Percentiles rank a stretch among this genome's conserved stretches.
Evolutionary conservation across 2,329 filamentous ascomycete genomes (phyloP).

Genomic region (Aspergillus novofumigatus): DNA sequence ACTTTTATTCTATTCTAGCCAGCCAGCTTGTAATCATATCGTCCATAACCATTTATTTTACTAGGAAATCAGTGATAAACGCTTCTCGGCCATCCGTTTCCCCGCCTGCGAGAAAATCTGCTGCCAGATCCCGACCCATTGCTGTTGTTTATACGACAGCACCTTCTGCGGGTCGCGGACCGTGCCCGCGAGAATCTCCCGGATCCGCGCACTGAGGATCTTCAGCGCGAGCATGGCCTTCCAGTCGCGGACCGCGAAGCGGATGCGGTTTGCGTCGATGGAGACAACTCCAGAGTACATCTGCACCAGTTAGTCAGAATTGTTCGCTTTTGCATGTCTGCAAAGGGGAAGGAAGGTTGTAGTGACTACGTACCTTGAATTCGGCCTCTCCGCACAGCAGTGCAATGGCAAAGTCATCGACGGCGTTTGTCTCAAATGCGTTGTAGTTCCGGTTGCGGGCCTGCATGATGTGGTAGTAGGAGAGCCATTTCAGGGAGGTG

Average conservation of each 20-base stretch:
- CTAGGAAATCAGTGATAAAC: not conserved
- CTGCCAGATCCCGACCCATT: conserved; percentile 73
- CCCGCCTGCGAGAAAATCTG: conserved; percentile 53
- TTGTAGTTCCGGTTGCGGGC: conserved; percentile 74
- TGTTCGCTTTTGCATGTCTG: not conserved
- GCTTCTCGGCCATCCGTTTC: conserved; percentile 13
- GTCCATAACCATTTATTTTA: not conserved
- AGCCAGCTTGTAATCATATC: not conserved
- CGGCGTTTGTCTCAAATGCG: conserved; percentile 80
- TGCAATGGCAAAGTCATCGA: conserved; percentile 76
- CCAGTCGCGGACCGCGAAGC: conserved; percentile 83
- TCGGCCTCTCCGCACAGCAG: conserved; percentile 85
- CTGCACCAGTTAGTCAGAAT: conserved; percentile 35
- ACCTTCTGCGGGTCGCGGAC: conserved; percentile 50
- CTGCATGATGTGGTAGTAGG: conserved; percentile 98
- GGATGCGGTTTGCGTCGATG: conserved; percentile 79
- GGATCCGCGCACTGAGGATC: conserved; percentile 65
- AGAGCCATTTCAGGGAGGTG: conserved; percentile 68
- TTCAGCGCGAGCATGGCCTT: conserved; percentile 89
- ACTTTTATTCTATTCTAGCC: not conserved
- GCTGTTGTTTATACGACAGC: conserved; percentile 60
- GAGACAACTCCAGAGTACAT: conserved; percentile 83
- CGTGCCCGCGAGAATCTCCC: conserved; percentile 67
- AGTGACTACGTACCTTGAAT: conserved; percentile 61
- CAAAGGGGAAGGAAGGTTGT: not conserved